Conservation (phyloP, 257 asterid genomes). For the Striga asiatica region DNA sequence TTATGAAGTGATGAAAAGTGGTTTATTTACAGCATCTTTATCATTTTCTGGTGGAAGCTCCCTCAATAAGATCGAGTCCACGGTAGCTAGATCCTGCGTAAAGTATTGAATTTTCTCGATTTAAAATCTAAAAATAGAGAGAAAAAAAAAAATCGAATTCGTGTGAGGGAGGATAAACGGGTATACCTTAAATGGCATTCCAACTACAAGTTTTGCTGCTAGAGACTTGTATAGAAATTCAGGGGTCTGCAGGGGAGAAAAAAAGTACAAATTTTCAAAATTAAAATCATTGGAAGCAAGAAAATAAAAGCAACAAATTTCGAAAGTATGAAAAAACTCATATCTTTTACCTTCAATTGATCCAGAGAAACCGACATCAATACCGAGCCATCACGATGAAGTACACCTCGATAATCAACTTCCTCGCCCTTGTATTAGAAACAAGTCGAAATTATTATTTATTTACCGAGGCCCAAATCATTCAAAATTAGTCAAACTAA, state of each 20-base stretch:
- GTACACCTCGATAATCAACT: slow-evolving; percentile 92
- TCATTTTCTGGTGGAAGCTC: slow-evolving; percentile 84
- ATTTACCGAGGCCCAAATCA: slow-evolving; percentile 10
- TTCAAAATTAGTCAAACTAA: neutral
- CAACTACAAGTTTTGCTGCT: slow-evolving; percentile 81
- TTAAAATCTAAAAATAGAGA: slow-evolving; percentile 8
- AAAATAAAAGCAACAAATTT: neutral
- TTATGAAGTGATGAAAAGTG: neutral
- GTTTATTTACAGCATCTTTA: slow-evolving; percentile 79
- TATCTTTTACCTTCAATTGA: slow-evolving; percentile 98
- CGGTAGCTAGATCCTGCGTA: slow-evolving; percentile 88
- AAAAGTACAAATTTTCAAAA: neutral
- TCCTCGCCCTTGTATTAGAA: slow-evolving; percentile 68
- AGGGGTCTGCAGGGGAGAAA: slow-evolving; percentile 47
- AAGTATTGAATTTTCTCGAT: neutral
- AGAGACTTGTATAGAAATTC: slow-evolving; percentile 76
- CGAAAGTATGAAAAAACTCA: no score
- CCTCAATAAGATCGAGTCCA: slow-evolving; percentile 84
- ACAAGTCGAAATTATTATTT: slow-evolving; percentile 2
- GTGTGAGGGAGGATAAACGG: slow-evolving; percentile 4
- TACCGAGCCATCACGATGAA: slow-evolving; percentile 99
- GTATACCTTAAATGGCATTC: slow-evolving; percentile 95
- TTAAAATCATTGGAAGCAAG: neutral
- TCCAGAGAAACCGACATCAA: slow-evolving; percentile 86
- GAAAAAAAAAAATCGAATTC: slow-evolving; percentile 5